A percentile compares a stretch with the other conserved stretches of the same genome.
Conservation (phyloP, 306 rosid species). For the Dryas drummondii region DNA sequence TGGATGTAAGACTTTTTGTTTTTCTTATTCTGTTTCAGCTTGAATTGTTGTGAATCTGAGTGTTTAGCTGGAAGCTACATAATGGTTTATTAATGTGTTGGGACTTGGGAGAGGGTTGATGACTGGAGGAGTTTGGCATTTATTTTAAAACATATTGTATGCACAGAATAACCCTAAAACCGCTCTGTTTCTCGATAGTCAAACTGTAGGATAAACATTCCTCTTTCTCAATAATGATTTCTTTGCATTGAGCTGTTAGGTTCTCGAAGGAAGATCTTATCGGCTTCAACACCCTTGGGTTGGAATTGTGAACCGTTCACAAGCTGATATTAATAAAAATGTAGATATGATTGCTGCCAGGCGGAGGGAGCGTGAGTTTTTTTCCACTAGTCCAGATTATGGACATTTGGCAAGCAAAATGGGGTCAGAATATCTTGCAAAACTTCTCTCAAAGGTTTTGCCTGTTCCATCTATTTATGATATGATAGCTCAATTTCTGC, state of each 20-base stretch:
- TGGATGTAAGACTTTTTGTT: slow-evolving; percentile 56
- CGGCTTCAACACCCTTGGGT: slow-evolving; percentile 58
- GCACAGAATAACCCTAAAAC: background rate
- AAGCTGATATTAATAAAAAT: slow-evolving; percentile 49
- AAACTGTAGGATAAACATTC: background rate
- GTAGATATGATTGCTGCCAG: slow-evolving; percentile 49
- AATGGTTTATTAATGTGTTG: background rate
- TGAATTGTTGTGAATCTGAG: slow-evolving; percentile 18
- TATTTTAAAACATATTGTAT: background rate
- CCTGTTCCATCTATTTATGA: background rate
- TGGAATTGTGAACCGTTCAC: slow-evolving; percentile 57
- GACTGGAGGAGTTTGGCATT: background rate
- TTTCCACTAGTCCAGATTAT: slow-evolving; percentile 40
- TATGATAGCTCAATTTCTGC: background rate
- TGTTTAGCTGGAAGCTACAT: slow-evolving; percentile 21
- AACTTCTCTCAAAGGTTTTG: slow-evolving; percentile 50
- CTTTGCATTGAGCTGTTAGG: slow-evolving; percentile 29
- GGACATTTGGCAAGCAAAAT: slow-evolving; percentile 42
- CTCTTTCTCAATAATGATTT: background rate
- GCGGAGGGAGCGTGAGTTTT: slow-evolving; percentile 44
- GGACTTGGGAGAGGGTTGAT: background rate
- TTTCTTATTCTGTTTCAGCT: slow-evolving; percentile 13
- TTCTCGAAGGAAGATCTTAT: slow-evolving; percentile 54
- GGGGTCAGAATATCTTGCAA: slow-evolving; percentile 60
- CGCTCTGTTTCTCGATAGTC: background rate